Conservation (phyloP, 2,329 filamentous ascomycete species). For the Teratosphaeria epicoccoides region DNA sequence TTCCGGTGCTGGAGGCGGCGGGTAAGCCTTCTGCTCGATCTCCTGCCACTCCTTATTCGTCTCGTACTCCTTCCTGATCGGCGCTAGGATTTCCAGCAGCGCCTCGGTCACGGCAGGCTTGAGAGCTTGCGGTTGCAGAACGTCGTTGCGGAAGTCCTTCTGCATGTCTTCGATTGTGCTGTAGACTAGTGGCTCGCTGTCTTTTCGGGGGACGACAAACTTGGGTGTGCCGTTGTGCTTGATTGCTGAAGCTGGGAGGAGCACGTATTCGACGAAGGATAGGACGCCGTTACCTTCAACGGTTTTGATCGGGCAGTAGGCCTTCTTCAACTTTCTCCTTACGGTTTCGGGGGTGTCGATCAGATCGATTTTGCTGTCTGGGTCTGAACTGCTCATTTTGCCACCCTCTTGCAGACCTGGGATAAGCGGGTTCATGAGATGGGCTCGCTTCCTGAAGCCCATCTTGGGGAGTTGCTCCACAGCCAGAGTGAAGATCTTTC, state of each 20-base stretch:
- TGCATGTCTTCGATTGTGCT: conserved; percentile 62
- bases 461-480: conserved; percentile 77
- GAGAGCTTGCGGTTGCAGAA: conserved; percentile 60
- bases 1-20: conserved; percentile 48
- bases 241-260: conserved; percentile 66
- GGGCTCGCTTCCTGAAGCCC: conserved; percentile 67
- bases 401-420: conserved; percentile 63
- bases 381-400: conserved; percentile 66
- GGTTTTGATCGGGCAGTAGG: conserved; percentile 62
- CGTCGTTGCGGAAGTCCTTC: conserved; percentile 68
- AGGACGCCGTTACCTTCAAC: conserved; percentile 80
- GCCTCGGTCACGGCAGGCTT: conserved; percentile 73
- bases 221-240: conserved; percentile 40
- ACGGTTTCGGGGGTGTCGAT: conserved; percentile 67
- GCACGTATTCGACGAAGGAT: conserved; percentile 74
- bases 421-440: conserved; percentile 80
- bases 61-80: conserved; percentile 66
- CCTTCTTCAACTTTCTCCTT: conserved; percentile 76
- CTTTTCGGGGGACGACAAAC: conserved; percentile 57
- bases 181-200: conserved; percentile 69
- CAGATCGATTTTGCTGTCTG: conserved; percentile 85
- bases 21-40: conserved; percentile 70
- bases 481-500: conserved; percentile 80
- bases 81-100: conserved; percentile 61
- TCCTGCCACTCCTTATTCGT: conserved; percentile 69